Evolutionary conservation across 2,329 filamentous ascomycete genomes (phyloP), one percentile per base, ranked within the genome.

Genomic region (Diaporthe ampelina): DNA sequence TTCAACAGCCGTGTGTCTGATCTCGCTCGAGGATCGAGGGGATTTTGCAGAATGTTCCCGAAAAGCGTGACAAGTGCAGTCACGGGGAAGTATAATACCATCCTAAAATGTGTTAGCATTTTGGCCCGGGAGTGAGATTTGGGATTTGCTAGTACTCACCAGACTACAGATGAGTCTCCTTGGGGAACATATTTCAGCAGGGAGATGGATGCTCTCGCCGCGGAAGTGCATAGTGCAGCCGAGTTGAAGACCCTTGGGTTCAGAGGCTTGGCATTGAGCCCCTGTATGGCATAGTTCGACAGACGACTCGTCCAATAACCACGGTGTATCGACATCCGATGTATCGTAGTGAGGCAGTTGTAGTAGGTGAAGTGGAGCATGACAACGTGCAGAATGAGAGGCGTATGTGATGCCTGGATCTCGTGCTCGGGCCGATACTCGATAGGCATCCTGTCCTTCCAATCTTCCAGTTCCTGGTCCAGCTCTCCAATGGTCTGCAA

Each of bases 391-490:
- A 99, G 87, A 26, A 98, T 95, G n/a, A 98, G 88, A 0, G 96
- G 95, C 0, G 95, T 97, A 82, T 98, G 95, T 0, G 93, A 94
- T 0, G 95, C 94, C 82, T 95, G 95, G 83, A 99, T 98, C 83
- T 98, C 95, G 81, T 98, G 92, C 83, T 98, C 97, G 0, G 97
- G 97, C n/a, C 97, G 91, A 85, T 98, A 98, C 80, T 98, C 97
- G 73, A 98, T 89, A 2, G 97, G 96, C 71, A 99, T 98, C 69
- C 89, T 91, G 81, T 98, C 95, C 86, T 98, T 98, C 97, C 97
- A 99, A 71, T 95, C 93, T 82, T 99, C 97, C 5, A 99, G 79
- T 79, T 95, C 91, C 79, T 91, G 92, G 81, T 99, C 97, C 13
- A 99, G 90, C 80, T 98, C 95, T 61, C 97, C 95, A 78, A 99